Conservation (phyloP, 1,284 basidiomycete species). For the Cutaneotrichosporon sp. region DNA sequence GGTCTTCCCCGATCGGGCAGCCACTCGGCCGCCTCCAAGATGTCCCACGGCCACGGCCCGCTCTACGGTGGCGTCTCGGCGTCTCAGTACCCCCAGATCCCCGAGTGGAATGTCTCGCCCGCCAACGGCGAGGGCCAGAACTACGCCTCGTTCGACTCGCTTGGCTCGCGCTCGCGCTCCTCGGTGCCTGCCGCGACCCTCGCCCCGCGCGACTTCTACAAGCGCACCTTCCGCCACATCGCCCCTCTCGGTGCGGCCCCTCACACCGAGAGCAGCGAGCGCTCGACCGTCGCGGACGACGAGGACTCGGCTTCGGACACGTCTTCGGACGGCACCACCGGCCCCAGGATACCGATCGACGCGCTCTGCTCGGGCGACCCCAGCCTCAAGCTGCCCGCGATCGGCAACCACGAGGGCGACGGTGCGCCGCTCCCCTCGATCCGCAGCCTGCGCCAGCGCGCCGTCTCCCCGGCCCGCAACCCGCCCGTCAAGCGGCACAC, state of each 20-base stretch:
- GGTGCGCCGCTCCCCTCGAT: conserved; percentile 19
- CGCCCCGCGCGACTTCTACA: conserved; percentile 46
- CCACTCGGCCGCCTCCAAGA: conserved; percentile 23
- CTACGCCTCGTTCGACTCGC: conserved; percentile 42
- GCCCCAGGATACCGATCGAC: conserved; percentile 14
- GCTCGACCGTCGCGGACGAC: conserved; percentile 31
- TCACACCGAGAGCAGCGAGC: conserved; percentile 32
- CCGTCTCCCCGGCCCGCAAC: conserved; percentile 27
- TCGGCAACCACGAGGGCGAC: conserved; percentile 13
- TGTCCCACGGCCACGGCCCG: conserved; percentile 15
- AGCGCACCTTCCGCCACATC: conserved; percentile 50
- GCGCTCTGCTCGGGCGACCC: conserved; percentile 23
- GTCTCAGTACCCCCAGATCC: conserved; percentile 26
- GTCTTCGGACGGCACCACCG: conserved; percentile 1
- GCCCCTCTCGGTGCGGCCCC: conserved; percentile 48
- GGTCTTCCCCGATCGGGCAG: conserved; percentile 30
- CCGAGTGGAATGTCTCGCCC: conserved; percentile 2
- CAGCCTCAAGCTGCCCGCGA: conserved; percentile 30
- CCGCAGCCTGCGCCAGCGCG: conserved; percentile 13
- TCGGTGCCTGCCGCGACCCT: conserved; percentile 35
- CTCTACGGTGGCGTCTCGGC: conserved; percentile 23
- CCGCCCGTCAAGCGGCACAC: conserved; percentile 48
- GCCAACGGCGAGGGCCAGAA: conserved; percentile 14
- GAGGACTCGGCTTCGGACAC: conserved; percentile 12
- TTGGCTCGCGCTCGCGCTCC: conserved; percentile 34